Conservation (phyloP, 306 rosid species). For the Astragalus membranaceus region DNA sequence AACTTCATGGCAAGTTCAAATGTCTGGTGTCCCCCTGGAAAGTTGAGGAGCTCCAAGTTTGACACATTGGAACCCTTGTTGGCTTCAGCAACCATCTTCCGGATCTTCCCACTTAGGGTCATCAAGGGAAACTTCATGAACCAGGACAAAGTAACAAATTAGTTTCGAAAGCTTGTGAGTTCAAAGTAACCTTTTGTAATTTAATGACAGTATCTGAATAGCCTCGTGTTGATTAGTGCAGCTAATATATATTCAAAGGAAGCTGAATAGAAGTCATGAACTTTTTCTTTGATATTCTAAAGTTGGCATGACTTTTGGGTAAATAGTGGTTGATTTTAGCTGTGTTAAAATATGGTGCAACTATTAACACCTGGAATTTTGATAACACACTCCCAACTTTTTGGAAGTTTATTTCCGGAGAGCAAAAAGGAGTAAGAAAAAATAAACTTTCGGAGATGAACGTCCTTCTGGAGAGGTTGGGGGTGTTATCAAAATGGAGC, state of each 20-base stretch:
- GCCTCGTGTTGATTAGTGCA: constrained; percentile 2
- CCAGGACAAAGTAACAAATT: constrained; percentile 3
- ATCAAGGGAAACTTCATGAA: constrained; percentile 72
- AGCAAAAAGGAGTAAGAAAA: no score
- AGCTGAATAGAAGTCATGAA: neutral
- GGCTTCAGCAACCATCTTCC: constrained; percentile 73
- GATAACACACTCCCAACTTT: no score
- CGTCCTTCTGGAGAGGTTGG: neutral
- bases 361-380: no score
- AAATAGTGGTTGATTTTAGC: neutral
- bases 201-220: neutral
- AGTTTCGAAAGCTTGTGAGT: constrained; percentile 3
- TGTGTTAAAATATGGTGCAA: neutral
- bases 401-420: no score
- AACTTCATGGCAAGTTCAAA: constrained; percentile 86
- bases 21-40: constrained; percentile 75
- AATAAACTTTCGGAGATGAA: no score
- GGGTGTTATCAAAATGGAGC: no score
- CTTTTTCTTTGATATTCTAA: neutral
- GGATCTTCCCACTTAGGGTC: constrained; percentile 75
- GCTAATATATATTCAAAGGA: neutral
- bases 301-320: neutral
- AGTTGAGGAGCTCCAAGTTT: constrained; percentile 56
- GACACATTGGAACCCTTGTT: constrained; percentile 43
- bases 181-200: neutral